Evolutionary conservation across 1,284 basidiomycete genomes (phyloP), one percentile per base, ranked within the genome.

Genomic region (Hortiboletus rubellus): DNA sequence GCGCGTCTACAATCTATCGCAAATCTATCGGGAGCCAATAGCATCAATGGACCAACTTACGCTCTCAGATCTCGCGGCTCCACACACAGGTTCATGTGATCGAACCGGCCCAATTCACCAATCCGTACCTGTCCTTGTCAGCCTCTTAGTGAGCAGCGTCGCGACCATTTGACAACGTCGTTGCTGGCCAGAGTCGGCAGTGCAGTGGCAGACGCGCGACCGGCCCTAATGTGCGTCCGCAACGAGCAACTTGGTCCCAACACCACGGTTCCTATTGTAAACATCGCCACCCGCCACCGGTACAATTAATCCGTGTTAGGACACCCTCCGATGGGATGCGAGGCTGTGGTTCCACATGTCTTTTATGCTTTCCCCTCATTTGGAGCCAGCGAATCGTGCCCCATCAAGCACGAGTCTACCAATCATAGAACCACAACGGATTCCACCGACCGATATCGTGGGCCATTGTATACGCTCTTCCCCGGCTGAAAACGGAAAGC

Each of bases 401-500:
- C 44, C 30, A 50, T 50, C 24, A 22, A 40, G 18, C 52, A 52
- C 59, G 48, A 55, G 44, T 57, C 66, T 66, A 69, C 70, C 70
- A 69, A 72, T 79, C 77, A 87, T 62, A 86, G 74, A 52, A 87
- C 77, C 59, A 86, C 81, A 67, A 87, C 80, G 56, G 72, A 77
- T 54, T 87, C 83, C 62, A 80, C 80, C 33, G 89, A 82, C 62
- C 84, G 85, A 79, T 94, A 94, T 69, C 86, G 84, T 59, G 87
- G 80, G 61, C 88, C 87, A 81, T 93, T 84, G 83, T 97, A 98
- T 22, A 93, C 86, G 71, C 87, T 87, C 81, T 92, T 86, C 49
- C 91, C 91, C 53, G 80, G 79, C 90, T 91, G 71, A 43, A 58
- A 52, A 42, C 51, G 49, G 46, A 15, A 64, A 37, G 40, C 33